phyloP scores from a whole-genome alignment of 805 yeast genomes.

The Hanseniaspora meyeri region DNA sequence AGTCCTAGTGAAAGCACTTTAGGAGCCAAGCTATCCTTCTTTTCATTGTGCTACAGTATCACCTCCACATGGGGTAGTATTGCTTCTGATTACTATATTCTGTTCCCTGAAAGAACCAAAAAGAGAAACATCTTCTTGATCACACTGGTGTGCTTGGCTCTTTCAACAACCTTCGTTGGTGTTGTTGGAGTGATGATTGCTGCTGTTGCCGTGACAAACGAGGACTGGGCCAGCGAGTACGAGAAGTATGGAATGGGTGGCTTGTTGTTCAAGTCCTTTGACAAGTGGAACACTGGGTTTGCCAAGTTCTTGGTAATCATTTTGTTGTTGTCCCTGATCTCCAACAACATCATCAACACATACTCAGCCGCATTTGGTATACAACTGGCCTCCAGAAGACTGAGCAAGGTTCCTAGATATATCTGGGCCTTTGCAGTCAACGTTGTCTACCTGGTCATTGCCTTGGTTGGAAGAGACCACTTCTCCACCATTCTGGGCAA shows the following conservation, averaged over 20 bases:
- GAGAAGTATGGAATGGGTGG: slow-evolving; percentile 62
- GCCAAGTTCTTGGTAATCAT: slow-evolving; percentile 66
- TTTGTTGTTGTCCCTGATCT: slow-evolving; percentile 59
- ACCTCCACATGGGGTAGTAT: slow-evolving; percentile 85
- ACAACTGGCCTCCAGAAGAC: slow-evolving; percentile 45
- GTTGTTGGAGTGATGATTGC: slow-evolving; percentile 61
- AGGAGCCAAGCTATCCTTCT: slow-evolving; percentile 64
- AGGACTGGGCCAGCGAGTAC: slow-evolving; percentile 49
- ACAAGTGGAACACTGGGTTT: slow-evolving; percentile 58
- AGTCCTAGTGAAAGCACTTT: slow-evolving; percentile 31
- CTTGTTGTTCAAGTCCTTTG: slow-evolving; percentile 48
- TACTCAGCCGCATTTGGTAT: slow-evolving; percentile 73
- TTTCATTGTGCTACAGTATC: slow-evolving; percentile 60
- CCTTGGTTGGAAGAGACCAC: slow-evolving; percentile 63
- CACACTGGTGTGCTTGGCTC: slow-evolving; percentile 52
- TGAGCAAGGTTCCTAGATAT: slow-evolving; percentile 66
- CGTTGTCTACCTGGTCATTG: slow-evolving; percentile 51
- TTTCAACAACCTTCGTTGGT: slow-evolving; percentile 70
- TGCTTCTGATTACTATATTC: slow-evolving; percentile 71
- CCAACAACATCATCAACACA: slow-evolving; percentile 70
- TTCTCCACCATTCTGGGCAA: slow-evolving; percentile 64
- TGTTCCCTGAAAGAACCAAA: slow-evolving; percentile 63
- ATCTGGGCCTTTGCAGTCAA: slow-evolving; percentile 55
- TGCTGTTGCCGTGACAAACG: slow-evolving; percentile 46
- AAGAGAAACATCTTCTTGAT: slow-evolving; percentile 41